These are phyloP conservation scores for Miscanthus sacchariflorus DNA, from an alignment of 202 grass and related monocot genomes.

Conservation along the genomic window DNA sequence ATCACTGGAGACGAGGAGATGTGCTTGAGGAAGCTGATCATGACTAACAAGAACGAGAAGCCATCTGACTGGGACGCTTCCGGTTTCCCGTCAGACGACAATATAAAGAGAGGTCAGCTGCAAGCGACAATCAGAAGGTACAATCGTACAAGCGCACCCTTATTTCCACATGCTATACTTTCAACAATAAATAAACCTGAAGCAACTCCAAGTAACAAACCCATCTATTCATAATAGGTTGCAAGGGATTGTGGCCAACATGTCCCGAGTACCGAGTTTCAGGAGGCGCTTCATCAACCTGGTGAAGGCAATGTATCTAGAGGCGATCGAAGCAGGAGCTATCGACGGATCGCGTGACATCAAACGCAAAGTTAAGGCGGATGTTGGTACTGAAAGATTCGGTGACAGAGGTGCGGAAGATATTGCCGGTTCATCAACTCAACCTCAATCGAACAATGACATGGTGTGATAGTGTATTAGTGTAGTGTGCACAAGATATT, in stretches of 20 bases:
- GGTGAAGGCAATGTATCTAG: constrained; percentile 68
- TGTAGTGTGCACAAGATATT: background rate
- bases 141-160: constrained; percentile 19
- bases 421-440: constrained; percentile 22
- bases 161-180: background rate
- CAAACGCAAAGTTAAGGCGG: constrained; percentile 29
- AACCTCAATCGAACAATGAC: background rate
- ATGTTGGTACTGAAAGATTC: constrained; percentile 14
- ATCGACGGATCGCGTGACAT: constrained; percentile 30
- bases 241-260: constrained; percentile 76
- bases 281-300: constrained; percentile 71
- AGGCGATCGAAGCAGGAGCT: constrained; percentile 48
- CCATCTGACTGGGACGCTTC: constrained; percentile 78
- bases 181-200: background rate
- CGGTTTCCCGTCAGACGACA: constrained; percentile 59
- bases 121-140: constrained; percentile 96
- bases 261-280: constrained; percentile 81
- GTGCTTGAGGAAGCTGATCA: constrained; percentile 72
- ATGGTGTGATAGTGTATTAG: constrained; percentile 20
- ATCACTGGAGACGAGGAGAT: constrained; percentile 72
- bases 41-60: constrained; percentile 67
- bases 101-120: constrained; percentile 79
- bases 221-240: constrained; percentile 52
- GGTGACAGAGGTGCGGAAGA: background rate
- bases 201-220: background rate